A percentile compares a stretch with the other conserved stretches of the same genome.
Conservation (phyloP, 208 protist species). For the Trypanosoma vivax region DNA sequence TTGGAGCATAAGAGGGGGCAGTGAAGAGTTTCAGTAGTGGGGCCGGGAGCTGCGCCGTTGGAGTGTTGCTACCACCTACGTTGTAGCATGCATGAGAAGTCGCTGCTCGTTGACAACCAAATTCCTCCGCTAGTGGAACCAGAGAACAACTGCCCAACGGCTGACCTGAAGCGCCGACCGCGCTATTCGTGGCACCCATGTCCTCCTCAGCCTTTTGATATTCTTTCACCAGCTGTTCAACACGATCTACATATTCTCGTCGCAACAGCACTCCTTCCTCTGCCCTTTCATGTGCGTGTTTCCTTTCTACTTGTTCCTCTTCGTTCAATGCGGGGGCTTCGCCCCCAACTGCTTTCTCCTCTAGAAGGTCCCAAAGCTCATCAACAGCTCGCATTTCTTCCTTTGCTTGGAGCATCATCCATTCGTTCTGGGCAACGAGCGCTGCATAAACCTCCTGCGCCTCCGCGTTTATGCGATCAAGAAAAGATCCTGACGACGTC, state of each 20-base stretch:
- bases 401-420: constrained; percentile 28
- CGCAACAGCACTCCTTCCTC: constrained; percentile 5
- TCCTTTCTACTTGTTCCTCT: not conserved
- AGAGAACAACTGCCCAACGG: too few species aligned
- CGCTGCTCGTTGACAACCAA: too few species aligned
- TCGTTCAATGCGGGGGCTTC: not conserved
- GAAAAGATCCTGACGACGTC: constrained; percentile 54
- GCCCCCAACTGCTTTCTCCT: constrained; percentile 6
- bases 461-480: constrained; percentile 40
- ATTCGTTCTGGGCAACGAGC: constrained; percentile 34
- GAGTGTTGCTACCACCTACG: not conserved
- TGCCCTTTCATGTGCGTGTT: not conserved
- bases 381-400: constrained; percentile 26
- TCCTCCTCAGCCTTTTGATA: not conserved
- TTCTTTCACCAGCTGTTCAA: constrained; percentile 7
- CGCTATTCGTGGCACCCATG: not conserved
- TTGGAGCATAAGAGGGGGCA: constrained; percentile 36
- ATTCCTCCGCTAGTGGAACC: too few species aligned
- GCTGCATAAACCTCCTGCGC: constrained; percentile 25
- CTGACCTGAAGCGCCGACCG: too few species aligned
- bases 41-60: constrained; percentile 18
- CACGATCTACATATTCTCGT: constrained; percentile 6
- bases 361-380: constrained; percentile 20
- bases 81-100: not conserved
- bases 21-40: constrained; percentile 40